Base-by-base conservation (phyloP, 768 basidiomycete genomes). In the Suillus americanus region DNA sequence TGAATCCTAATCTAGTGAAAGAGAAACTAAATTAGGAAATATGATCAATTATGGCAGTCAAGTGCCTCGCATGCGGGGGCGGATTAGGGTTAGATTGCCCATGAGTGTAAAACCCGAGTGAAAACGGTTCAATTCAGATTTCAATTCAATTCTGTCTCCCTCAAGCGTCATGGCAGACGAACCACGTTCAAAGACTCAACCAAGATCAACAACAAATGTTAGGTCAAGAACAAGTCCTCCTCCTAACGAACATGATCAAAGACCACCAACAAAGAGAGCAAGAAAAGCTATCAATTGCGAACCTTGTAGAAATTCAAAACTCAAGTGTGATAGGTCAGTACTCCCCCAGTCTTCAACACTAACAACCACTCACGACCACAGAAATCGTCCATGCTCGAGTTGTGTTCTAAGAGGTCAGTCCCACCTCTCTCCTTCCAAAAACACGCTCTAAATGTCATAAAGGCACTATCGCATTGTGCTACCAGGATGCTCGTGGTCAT, bases 211-310 rank as follows among this genome's bases (percentile, higher is more conserved):
- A 0, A 37, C 69, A 8, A 77, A 81, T 6, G 80, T 87, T 48
- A 82, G 86, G 61, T 80, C 80, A 25, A 74, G 86, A 62, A 80
- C 83, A 0, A 72, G 70, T 37, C 75, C 75, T 0, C 83, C 86
- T 1, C 85, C 86, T 16, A 79, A 77, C 41, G 86, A 87, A 25
- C 82, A 81, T 53, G 88, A 89, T 72, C 81, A 83, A 30, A 81
- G 86, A 0, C 89, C 89, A 0, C 90, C 91, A 3, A 87, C 91
- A 28, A 94, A 94, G 77, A 88, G 92, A 54, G 89, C 92, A 0
- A 82, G 92, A 65, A 94, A 94, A 73, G 91, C 92, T 20, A 92
- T 94, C 69, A 94, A 94, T 78, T 94, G 92, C 72, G 91, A 92
- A 70, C 92, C 92, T 3, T 94, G 92, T 79, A 83, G 92, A 72